Evolutionary conservation across 2,329 filamentous ascomycete genomes (phyloP).

Genomic region (Akanthomyces uredinophilus): DNA sequence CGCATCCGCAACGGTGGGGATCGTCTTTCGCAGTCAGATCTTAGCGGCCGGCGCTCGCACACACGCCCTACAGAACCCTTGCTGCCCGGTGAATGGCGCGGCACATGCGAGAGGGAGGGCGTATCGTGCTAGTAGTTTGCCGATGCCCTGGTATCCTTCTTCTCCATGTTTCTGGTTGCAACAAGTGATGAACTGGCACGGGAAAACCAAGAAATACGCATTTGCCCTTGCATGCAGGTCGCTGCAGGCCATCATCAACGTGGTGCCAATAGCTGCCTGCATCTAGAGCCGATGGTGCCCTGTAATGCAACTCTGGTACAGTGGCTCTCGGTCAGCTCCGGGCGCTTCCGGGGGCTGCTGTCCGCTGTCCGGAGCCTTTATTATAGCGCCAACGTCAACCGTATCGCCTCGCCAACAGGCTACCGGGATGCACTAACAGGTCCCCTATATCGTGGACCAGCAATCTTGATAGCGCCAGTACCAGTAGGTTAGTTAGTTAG

Average conservation of each 20-base stretch:
- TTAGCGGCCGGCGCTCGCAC: conserved; percentile 12
- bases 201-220: too few relatives aligned
- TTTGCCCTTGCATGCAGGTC: not conserved
- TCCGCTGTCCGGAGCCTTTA: not conserved
- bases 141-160: not conserved
- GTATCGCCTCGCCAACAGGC: not conserved
- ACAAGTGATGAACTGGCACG: too few relatives aligned
- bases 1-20: conserved; percentile 9
- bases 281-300: not conserved
- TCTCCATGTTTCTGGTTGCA: too few relatives aligned
- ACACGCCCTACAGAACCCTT: not conserved
- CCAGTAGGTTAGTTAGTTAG: too few relatives aligned
- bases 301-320: not conserved
- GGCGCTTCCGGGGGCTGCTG: not conserved
- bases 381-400: not conserved
- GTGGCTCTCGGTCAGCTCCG: not conserved
- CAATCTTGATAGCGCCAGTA: not conserved
- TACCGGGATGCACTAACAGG: not conserved
- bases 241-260: too few relatives aligned
- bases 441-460: not conserved
- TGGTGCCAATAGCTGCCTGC: too few relatives aligned
- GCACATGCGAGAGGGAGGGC: not conserved
- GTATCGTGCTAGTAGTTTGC: not conserved
- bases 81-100: too few relatives aligned
- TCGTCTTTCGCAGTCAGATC: conserved; percentile 12